Evolutionary conservation across 2,329 filamentous ascomycete genomes (phyloP).

Genomic region (Furcasterigmium sp.): DNA sequence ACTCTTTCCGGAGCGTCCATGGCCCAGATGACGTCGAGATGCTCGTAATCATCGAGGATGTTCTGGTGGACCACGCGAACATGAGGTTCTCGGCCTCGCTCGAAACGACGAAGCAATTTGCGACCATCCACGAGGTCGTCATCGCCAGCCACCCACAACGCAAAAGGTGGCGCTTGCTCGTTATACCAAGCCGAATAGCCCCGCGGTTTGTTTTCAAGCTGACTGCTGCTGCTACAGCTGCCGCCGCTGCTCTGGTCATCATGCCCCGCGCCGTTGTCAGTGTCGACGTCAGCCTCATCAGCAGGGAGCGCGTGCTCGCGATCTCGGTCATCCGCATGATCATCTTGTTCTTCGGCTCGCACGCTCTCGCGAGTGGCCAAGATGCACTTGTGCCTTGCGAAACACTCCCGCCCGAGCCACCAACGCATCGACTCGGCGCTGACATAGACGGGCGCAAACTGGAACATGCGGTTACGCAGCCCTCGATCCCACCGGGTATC

Average conservation of each 20-base stretch:
- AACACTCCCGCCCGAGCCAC: constrained; percentile 89
- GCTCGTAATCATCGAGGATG: constrained; percentile 82
- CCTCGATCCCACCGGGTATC: constrained; percentile 80
- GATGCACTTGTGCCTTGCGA: constrained; percentile 76
- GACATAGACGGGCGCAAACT: constrained; percentile 88
- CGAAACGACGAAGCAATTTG: constrained; percentile 67
- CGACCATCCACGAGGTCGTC: constrained; percentile 82
- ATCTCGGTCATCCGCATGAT: constrained; percentile 37
- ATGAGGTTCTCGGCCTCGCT: constrained; percentile 72
- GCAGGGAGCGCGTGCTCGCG: constrained; percentile 13
- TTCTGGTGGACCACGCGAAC: constrained; percentile 77
- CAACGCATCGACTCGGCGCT: constrained; percentile 87
- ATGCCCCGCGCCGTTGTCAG: constrained; percentile 10
- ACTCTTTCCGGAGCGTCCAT: constrained; percentile 83
- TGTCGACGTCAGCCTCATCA: constrained; percentile 27
- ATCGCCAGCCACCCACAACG: constrained; percentile 79
- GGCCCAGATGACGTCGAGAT: constrained; percentile 92
- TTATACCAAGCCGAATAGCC: constrained; percentile 75
- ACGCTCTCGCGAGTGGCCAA: constrained; percentile 70
- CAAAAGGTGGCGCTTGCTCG: constrained; percentile 71
- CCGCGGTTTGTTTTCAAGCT: constrained; percentile 35
- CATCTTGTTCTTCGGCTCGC: constrained; percentile 54
- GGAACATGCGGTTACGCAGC: constrained; percentile 77
- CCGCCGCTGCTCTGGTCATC: constrained; percentile 1
- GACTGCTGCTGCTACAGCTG: constrained; percentile 18